Evolutionary conservation across 768 basidiomycete genomes (phyloP), one percentile per base, ranked within the genome.

Genomic region (Tubosaeta sp.): DNA sequence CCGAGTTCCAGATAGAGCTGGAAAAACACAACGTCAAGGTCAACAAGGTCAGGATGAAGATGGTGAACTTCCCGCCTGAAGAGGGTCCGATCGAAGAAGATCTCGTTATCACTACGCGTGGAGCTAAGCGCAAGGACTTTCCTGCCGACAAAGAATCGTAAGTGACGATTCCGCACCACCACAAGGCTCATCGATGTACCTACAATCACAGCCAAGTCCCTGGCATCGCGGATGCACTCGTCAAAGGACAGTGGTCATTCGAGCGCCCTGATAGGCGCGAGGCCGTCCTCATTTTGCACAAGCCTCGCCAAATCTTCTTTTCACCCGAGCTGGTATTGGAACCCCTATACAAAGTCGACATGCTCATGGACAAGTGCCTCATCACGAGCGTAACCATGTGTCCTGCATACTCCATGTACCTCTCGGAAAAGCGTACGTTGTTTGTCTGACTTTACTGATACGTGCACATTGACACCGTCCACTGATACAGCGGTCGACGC

Each of bases 161-260:
- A 42, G 60, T 60, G 24, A 9, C 29, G 0, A 27, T 24, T 21
- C 16, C n/a, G 6, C 16, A 4, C 34, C 36, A 13, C 12, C n/a
- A 18, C 3, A 12, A 12, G 19, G 21, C 5, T 9, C 40, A 48
- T 14, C 22, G 1, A 11, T 6, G 18, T 18, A 22, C 14, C 3
- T 14, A 41, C 35, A 7, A 21, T 31, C 1, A 29, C 45, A 63
- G 62, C 3, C 54, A 39, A 19, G 3, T 55, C 12, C 41, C 56
- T 6, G 63, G 59, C 1, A 22, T 69, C n/a, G 60, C 52, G 5
- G 56, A 57, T 19, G 64, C 63, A 21, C 51, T 66, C 24, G 30
- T 71, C 44, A 71, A 66, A 45, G 68, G 62, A 19, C 55, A 57
- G 18, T 73, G 70, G 69, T 35, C 49, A 16, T 73, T 71, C 21